Conservation (phyloP, 2,329 filamentous ascomycete species). For the Paramyrothecium sp. region DNA sequence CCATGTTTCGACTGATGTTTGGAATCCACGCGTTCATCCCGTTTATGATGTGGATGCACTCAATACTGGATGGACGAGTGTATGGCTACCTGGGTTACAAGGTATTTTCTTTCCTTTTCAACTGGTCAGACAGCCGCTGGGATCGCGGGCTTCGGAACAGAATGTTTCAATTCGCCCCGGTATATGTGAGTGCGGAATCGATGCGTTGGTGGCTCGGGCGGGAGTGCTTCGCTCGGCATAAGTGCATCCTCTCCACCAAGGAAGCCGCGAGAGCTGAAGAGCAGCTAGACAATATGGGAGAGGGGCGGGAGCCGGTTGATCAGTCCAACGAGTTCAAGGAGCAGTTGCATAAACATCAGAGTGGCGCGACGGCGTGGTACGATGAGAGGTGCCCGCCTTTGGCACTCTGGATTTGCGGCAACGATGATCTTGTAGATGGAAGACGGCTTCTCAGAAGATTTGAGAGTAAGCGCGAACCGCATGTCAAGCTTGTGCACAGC, state of each 20-base stretch:
- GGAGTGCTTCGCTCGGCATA: constrained; percentile 76
- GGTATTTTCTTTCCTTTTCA: constrained; percentile 86
- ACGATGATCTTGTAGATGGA: constrained; percentile 84
- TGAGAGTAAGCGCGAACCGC: constrained; percentile 73
- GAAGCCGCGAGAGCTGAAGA: constrained; percentile 66
- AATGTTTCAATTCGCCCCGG: constrained; percentile 89
- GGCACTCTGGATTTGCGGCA: constrained; percentile 83
- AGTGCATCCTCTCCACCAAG: constrained; percentile 80
- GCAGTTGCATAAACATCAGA: constrained; percentile 35
- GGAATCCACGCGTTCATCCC: constrained; percentile 94
- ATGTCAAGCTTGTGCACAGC: constrained; percentile 75
- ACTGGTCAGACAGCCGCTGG: constrained; percentile 84
- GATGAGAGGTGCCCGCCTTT: constrained; percentile 76
- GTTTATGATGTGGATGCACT: constrained; percentile 85
- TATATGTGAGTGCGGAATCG: constrained; percentile 84
- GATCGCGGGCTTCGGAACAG: constrained; percentile 75
- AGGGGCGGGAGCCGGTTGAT: constrained; percentile 9
- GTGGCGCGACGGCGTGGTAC: constrained; percentile 73
- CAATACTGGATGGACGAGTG: constrained; percentile 58
- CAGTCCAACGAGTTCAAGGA: constrained; percentile 22
- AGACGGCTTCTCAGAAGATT: constrained; percentile 71
- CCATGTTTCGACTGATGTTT: constrained; percentile 77
- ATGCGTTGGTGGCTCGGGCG: constrained; percentile 96
- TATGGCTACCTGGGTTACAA: constrained; percentile 85
- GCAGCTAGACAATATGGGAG: constrained; percentile 48